Evolutionary conservation across 2,329 filamentous ascomycete genomes (phyloP), one percentile per base, ranked within the genome.

Genomic region (Colletotrichum scovillei): DNA sequence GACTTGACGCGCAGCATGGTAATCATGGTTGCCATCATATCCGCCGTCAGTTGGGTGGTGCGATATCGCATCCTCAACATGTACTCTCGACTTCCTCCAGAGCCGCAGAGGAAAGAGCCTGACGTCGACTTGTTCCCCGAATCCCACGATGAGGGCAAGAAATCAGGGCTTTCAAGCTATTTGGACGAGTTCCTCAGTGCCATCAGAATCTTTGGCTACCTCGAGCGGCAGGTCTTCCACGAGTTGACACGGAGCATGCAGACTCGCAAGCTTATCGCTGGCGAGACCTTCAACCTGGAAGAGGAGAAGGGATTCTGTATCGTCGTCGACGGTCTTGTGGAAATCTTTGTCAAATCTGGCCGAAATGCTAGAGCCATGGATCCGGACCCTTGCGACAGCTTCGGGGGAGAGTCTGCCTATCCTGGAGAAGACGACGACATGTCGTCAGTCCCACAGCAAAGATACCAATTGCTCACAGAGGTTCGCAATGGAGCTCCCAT

Each of bases 301-400:
- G 97, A 99, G 81, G 97, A 99, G 79, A 98, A 99, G 79, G 97
- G 97, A 0, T 99, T 99, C 79, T 99, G 97, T 81, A 88, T 99
- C 70, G 97, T 99, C 5, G 97, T 99, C 3, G 97, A 99, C 83
- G 97, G 97, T 2, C 84, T 98, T 32, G 95, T 99, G 0, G 95
- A 99, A 82, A 98, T 99, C 67, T 99, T 98, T 81, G 97, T 99
- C 82, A 98, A 98, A 81, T 98, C 96, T 2, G 92, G 92, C 56
- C 87, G 89, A 53, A 86, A 88, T 66, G 85, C 85, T 67, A 83
- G 81, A 58, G 84, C 82, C 12, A 67, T 75, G 65, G 80, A 80
- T 42, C 79, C 22, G 78, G 69, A 75, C 58, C 63, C 57, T 19
- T 70, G 85, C 26, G 84, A 87, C 74, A 78, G 80, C 69, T 80